A percentile compares a stretch with the other conserved stretches of the same genome.
Conservation (phyloP, 208 protist genomes). For the Porcisia deanei region DNA sequence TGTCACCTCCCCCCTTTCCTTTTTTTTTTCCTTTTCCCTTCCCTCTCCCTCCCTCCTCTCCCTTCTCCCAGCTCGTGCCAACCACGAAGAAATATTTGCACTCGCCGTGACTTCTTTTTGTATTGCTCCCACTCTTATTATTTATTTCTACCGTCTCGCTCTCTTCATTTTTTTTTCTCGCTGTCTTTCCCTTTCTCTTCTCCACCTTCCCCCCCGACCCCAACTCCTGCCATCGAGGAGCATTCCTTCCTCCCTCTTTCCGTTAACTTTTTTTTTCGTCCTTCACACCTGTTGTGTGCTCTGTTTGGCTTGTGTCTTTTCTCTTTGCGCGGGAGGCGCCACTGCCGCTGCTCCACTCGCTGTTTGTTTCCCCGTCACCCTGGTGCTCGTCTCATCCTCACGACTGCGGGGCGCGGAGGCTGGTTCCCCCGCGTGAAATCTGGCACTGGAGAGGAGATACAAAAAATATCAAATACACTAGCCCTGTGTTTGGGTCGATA, state of each 20-base stretch:
- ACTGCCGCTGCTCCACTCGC: neutral
- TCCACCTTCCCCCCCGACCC: neutral
- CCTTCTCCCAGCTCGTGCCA: neutral
- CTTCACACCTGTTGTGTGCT: neutral
- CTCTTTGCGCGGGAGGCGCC: neutral
- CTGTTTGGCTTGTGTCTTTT: neutral
- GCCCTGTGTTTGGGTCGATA: neutral
- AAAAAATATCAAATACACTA: no score
- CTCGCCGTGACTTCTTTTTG: no score
- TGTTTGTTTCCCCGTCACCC: neutral
- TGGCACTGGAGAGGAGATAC: no score
- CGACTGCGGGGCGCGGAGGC: neutral
- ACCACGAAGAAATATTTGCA: no score
- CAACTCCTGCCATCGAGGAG: neutral
- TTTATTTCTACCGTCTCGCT: neutral
- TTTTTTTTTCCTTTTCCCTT: neutral
- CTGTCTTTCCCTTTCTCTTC: conserved; percentile 10
- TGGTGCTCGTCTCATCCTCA: neutral
- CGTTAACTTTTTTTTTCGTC: neutral
- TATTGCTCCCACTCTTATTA: no score
- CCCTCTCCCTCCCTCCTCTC: neutral
- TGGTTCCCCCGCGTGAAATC: no score
- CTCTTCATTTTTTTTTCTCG: conserved; percentile 14
- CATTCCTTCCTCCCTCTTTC: neutral
- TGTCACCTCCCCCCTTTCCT: neutral